Evolutionary conservation across 179 eudicot species (phyloP).

Genomic region (Actinidia chinensis): DNA sequence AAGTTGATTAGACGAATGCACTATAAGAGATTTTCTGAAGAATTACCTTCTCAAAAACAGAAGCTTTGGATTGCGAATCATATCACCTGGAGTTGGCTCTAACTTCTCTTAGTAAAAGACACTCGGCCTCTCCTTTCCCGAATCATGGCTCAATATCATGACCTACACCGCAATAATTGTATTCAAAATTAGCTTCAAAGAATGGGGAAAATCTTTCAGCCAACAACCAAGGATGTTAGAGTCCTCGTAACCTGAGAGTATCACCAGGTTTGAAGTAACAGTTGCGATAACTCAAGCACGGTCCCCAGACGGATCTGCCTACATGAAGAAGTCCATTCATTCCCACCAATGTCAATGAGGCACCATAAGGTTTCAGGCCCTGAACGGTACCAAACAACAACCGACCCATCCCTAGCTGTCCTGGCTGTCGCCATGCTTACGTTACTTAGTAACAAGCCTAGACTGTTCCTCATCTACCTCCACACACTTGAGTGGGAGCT

Average conservation of each 20-base stretch:
- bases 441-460: constrained; percentile 84
- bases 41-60: constrained; percentile 93
- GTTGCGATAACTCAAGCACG: constrained; percentile 93
- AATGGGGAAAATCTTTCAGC: not conserved
- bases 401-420: constrained; percentile 97
- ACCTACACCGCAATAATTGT: constrained; percentile 44
- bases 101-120: constrained; percentile 95
- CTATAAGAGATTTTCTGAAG: not conserved
- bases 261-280: constrained; percentile 97
- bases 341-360: constrained; percentile 97
- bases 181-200: not conserved
- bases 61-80: constrained; percentile 98
- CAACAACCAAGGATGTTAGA: not conserved
- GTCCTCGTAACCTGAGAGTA: constrained; percentile 64
- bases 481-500: constrained; percentile 86
- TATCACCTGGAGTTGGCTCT: constrained; percentile 99
- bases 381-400: constrained; percentile 89
- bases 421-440: constrained; percentile 94
- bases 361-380: constrained; percentile 96
- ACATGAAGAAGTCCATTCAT: constrained; percentile 97
- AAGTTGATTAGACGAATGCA: not conserved
- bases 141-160: constrained; percentile 95
- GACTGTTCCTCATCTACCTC: constrained; percentile 96
- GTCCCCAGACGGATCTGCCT: constrained; percentile 96
- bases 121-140: constrained; percentile 98